Percentiles rank a stretch among this genome's conserved stretches.
Evolutionary conservation across 2,329 filamentous ascomycete genomes (phyloP).

Genomic region (Microcyclospora tardicrescens): DNA sequence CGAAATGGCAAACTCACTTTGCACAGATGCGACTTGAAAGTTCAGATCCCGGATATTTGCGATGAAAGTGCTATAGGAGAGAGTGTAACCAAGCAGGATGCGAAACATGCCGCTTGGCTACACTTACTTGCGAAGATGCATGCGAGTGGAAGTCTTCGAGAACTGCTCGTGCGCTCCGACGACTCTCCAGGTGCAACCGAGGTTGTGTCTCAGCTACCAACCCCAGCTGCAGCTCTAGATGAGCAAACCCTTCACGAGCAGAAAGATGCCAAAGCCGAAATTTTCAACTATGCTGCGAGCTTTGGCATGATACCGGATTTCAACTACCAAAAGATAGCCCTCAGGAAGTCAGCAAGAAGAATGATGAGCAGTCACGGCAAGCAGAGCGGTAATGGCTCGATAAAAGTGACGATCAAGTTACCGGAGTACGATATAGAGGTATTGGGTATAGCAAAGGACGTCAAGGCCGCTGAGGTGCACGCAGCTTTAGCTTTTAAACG

Average conservation of each 20-base stretch:
- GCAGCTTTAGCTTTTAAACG: constrained; percentile 29
- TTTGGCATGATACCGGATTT: constrained; percentile 24
- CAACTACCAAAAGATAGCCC: constrained; percentile 1
- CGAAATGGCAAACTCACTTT: neutral
- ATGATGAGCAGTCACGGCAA: neutral
- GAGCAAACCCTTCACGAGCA: constrained; percentile 9
- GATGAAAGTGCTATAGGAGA: constrained; percentile 5
- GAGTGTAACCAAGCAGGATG: constrained; percentile 4
- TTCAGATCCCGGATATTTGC: constrained; percentile 4
- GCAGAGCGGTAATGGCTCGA: neutral
- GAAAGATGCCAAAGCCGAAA: constrained; percentile 16
- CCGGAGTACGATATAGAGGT: constrained; percentile 25
- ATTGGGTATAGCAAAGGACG: constrained; percentile 14
- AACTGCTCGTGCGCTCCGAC: constrained; percentile 3
- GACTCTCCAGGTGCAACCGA: no score
- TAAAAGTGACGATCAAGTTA: constrained; percentile 21
- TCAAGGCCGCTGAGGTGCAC: constrained; percentile 21
- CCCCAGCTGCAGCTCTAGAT: constrained; percentile 7
- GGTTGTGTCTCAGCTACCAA: neutral
- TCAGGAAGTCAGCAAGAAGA: constrained; percentile 1
- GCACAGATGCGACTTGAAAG: constrained; percentile 1
- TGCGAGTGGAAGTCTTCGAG: constrained; percentile 4
- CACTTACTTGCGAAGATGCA: constrained; percentile 9
- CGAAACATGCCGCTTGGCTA: constrained; percentile 11
- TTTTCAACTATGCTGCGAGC: constrained; percentile 32